A percentile compares a stretch with the other conserved stretches of the same genome.
Evolutionary conservation across 805 yeast species (phyloP).

Genomic region (Tetrapisispora fleetii): DNA sequence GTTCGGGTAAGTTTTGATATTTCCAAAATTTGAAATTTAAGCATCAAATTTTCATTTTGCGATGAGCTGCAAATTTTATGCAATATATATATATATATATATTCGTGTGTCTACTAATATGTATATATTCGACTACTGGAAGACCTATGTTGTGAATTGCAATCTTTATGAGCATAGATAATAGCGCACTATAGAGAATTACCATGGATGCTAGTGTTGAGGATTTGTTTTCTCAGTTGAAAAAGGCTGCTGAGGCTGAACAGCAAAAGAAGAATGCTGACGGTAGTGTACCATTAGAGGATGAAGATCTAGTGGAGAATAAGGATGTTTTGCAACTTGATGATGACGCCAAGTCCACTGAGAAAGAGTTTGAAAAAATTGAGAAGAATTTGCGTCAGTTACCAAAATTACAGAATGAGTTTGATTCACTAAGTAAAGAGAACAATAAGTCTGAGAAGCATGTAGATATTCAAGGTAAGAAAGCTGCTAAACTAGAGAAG

Average conservation of each 20-base stretch:
- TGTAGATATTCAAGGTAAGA: neutral
- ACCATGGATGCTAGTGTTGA: constrained; percentile 5
- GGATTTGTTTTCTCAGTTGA: constrained; percentile 10
- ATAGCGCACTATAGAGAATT: neutral
- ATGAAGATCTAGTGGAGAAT: neutral
- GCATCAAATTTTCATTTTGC: neutral
- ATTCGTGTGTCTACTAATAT: too few relatives aligned
- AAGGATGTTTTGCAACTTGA: constrained; percentile 10
- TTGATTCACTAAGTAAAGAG: constrained; percentile 18
- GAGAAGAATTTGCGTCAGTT: constrained; percentile 19
- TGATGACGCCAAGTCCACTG: constrained; percentile 11
- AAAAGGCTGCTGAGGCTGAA: constrained; percentile 4
- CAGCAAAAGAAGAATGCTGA: neutral
- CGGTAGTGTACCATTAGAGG: neutral
- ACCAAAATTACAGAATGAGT: constrained; percentile 23
- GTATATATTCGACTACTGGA: too few relatives aligned
- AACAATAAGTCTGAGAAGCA: neutral
- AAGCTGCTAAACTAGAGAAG: constrained; percentile 3
- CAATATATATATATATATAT: too few relatives aligned
- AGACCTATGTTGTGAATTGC: too few relatives aligned
- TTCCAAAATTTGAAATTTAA: too few relatives aligned
- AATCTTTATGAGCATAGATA: neutral
- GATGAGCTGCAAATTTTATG: neutral
- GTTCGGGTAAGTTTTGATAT: neutral
- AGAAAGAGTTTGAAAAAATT: constrained; percentile 20